Conservation (phyloP, 805 yeast species). For the Kazachstania psychrophila region DNA sequence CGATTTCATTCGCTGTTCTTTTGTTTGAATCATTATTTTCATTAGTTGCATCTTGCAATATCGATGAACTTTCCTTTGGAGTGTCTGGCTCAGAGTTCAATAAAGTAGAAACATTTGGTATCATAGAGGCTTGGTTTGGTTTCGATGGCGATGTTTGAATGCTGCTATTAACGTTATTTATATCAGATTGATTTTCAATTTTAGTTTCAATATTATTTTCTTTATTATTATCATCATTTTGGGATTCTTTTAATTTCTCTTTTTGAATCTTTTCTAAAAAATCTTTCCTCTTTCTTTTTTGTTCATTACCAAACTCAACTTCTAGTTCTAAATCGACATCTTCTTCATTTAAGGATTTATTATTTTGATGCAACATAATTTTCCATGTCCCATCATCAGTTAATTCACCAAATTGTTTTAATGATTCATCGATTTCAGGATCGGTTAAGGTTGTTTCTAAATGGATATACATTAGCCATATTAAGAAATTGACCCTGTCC, state of each 20-base stretch:
- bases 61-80: too few relatives aligned
- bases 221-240: not conserved
- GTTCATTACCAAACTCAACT: constrained; percentile 21
- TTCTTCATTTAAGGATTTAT: constrained; percentile 8
- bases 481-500: constrained; percentile 59
- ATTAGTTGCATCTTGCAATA: too few relatives aligned
- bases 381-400: not conserved
- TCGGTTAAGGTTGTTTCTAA: constrained; percentile 59
- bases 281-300: constrained; percentile 18
- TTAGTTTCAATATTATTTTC: constrained; percentile 1
- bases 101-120: too few relatives aligned
- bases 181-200: constrained; percentile 1
- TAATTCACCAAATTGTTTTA: constrained; percentile 14
- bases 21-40: not conserved
- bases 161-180: not conserved
- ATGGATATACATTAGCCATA: constrained; percentile 79
- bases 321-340: constrained; percentile 27
- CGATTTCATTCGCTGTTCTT: not conserved
- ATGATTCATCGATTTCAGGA: constrained; percentile 34
- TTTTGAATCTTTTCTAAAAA: constrained; percentile 14
- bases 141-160: too few relatives aligned
- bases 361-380: constrained; percentile 8
- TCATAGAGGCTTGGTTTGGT: too few relatives aligned
- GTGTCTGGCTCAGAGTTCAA: too few relatives aligned
- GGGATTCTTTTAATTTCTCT: constrained; percentile 1